Conservation (phyloP, 805 yeast genomes). For the Kuraishia floccosa region DNA sequence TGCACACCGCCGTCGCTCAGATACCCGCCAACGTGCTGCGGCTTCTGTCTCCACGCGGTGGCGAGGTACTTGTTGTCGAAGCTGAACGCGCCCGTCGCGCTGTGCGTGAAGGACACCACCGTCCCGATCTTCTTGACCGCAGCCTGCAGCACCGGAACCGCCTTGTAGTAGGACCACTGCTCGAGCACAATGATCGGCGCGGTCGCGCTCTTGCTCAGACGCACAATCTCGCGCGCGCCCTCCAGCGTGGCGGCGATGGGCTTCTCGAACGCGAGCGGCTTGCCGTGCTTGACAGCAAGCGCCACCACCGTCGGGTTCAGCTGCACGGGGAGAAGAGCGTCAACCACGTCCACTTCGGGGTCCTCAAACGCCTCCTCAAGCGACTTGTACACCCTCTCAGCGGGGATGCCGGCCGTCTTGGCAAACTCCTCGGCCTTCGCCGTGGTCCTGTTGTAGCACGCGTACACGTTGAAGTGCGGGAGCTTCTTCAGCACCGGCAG, state of each 20-base stretch:
- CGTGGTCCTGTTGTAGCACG: slow-evolving; percentile 77
- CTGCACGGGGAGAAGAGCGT: slow-evolving; percentile 86
- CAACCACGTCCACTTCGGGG: slow-evolving; percentile 62
- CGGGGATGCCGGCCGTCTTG: slow-evolving; percentile 37
- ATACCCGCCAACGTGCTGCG: slow-evolving; percentile 89
- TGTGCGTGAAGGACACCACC: slow-evolving; percentile 56
- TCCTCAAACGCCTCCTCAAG: slow-evolving; percentile 59
- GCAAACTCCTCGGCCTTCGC: slow-evolving; percentile 80
- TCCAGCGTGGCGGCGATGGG: slow-evolving; percentile 82
- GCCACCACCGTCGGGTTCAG: slow-evolving; percentile 58
- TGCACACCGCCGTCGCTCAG: slow-evolving; percentile 96
- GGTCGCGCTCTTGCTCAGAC: slow-evolving; percentile 46
- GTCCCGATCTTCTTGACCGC: slow-evolving; percentile 66
- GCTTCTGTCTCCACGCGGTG: slow-evolving; percentile 82
- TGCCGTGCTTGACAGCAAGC: slow-evolving; percentile 59
- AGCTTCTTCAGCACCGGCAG: slow-evolving; percentile 56
- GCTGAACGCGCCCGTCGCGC: slow-evolving; percentile 65
- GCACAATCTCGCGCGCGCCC: slow-evolving; percentile 74
- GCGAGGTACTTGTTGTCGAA: slow-evolving; percentile 44
- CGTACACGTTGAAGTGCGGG: slow-evolving; percentile 43
- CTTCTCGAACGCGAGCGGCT: slow-evolving; percentile 79
- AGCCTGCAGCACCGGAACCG: slow-evolving; percentile 42
- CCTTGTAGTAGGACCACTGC: slow-evolving; percentile 70
- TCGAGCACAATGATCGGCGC: slow-evolving; percentile 60
- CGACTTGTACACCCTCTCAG: slow-evolving; percentile 41